A percentile compares a stretch with the other conserved stretches of the same genome.
Conservation (phyloP, 2,329 filamentous ascomycete genomes). For the Penicillium sclerotiorum region DNA sequence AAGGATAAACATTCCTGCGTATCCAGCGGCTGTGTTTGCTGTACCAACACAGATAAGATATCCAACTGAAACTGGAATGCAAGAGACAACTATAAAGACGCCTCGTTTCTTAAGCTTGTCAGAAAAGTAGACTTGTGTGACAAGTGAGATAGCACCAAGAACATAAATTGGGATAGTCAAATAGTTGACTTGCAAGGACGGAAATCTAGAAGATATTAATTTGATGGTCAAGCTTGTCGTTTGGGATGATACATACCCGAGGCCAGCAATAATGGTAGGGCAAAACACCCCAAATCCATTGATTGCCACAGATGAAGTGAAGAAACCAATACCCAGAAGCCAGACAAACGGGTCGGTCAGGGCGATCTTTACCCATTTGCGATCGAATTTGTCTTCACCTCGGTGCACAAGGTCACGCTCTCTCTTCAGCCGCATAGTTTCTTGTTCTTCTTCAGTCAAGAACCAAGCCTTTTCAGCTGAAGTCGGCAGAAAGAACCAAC, state of each 20-base stretch:
- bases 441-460: not conserved
- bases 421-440: not conserved
- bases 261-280: not conserved
- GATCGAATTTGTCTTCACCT: not conserved
- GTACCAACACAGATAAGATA: not conserved
- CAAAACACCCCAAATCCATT: not conserved
- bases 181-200: not conserved
- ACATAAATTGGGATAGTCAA: not conserved
- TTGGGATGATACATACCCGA: not conserved
- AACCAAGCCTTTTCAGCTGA: not conserved
- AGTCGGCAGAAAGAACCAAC: not conserved
- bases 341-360: not conserved
- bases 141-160: not conserved
- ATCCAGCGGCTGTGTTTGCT: not conserved
- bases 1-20: slow-evolving; percentile 2
- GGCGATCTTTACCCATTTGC: not conserved
- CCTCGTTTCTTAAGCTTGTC: not conserved
- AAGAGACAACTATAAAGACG: not conserved
- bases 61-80: not conserved
- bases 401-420: not conserved
- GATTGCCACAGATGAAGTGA: not conserved
- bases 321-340: not conserved
- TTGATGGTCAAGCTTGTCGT: not conserved
- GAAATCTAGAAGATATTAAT: not conserved
- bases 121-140: not conserved